Evolutionary conservation across 805 yeast species (phyloP).

Genomic region (Candida jianshihensis): DNA sequence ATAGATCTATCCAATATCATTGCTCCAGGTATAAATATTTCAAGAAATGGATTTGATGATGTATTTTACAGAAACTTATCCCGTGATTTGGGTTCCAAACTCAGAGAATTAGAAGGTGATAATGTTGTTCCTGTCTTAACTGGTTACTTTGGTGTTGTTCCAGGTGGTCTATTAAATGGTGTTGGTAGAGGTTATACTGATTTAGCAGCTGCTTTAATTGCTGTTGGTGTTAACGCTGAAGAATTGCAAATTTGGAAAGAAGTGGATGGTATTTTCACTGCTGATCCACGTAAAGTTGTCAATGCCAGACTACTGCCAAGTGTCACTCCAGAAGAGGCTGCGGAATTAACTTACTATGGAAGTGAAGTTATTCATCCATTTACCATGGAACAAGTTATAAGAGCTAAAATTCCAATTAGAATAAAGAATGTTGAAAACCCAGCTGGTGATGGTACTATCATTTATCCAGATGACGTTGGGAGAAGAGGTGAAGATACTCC

Average conservation of each 20-base stretch:
- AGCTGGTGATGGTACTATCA: conserved; percentile 84
- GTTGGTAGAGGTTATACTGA: conserved; percentile 98
- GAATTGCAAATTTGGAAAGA: conserved; percentile 98
- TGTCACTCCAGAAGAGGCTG: conserved; percentile 98
- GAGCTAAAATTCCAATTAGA: conserved; percentile 92
- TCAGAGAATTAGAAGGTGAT: conserved; percentile 32
- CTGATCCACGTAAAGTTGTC: conserved; percentile 94
- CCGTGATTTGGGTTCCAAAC: conserved; percentile 41
- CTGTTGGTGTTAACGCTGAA: conserved; percentile 87
- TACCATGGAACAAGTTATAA: conserved; percentile 98
- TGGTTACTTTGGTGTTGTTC: conserved; percentile 93
- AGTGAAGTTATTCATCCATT: conserved; percentile 98
- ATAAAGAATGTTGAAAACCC: conserved; percentile 96
- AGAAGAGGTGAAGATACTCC: conserved; percentile 86
- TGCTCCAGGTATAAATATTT: conserved; percentile 50
- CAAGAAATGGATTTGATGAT: conserved; percentile 56
- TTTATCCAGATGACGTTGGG: conserved; percentile 86
- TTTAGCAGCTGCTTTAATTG: conserved; percentile 92
- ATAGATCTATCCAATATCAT: conserved; percentile 73
- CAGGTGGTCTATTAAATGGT: conserved; percentile 87
- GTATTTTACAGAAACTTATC: conserved; percentile 54
- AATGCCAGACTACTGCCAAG: conserved; percentile 77
- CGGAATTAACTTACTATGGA: conserved; percentile 95
- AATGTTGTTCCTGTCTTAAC: conserved; percentile 81
- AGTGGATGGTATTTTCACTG: conserved; percentile 97